These are phyloP conservation scores for Vicia villosa DNA, from an alignment of 306 rosid genomes.

Conservation along the genomic window DNA sequence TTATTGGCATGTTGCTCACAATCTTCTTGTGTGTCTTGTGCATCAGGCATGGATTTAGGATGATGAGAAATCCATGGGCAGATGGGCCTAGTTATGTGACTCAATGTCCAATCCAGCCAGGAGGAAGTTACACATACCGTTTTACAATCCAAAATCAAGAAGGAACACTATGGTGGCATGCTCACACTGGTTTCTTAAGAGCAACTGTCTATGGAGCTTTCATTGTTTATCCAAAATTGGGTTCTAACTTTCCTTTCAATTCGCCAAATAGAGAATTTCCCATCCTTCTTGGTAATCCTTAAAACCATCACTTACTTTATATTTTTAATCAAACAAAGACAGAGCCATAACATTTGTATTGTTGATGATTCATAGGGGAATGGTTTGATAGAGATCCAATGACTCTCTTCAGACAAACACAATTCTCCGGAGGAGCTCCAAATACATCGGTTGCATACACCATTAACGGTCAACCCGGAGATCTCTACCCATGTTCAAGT, in stretches of 20 bases:
- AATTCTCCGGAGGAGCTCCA: constrained; percentile 83
- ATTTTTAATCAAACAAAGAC: not conserved
- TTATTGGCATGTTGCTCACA: constrained; percentile 14
- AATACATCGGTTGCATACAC: constrained; percentile 79
- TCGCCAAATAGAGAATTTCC: constrained; percentile 71
- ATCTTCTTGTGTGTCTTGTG: constrained; percentile 16
- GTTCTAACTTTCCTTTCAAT: constrained; percentile 73
- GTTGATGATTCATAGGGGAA: constrained; percentile 62
- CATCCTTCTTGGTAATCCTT: constrained; percentile 67
- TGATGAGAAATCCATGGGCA: constrained; percentile 93
- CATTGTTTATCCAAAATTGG: constrained; percentile 70
- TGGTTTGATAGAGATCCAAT: constrained; percentile 85
- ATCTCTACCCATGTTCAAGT: constrained; percentile 72
- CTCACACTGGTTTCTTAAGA: constrained; percentile 83
- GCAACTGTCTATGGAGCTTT: constrained; percentile 93
- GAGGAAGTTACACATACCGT: constrained; percentile 87
- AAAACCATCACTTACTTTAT: constrained; percentile 2
- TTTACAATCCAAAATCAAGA: constrained; percentile 77
- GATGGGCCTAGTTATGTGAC: constrained; percentile 89
- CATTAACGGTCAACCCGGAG: constrained; percentile 92
- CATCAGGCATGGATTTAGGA: constrained; percentile 85
- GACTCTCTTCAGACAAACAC: constrained; percentile 59
- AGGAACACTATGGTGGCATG: constrained; percentile 99
- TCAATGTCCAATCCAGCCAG: constrained; percentile 90
- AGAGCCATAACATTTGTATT: constrained; percentile 30